Percentiles rank a stretch among this genome's conserved stretches.
Evolutionary conservation across 129 eudicot genomes (phyloP).

Genomic region (Lactuca saligna): DNA sequence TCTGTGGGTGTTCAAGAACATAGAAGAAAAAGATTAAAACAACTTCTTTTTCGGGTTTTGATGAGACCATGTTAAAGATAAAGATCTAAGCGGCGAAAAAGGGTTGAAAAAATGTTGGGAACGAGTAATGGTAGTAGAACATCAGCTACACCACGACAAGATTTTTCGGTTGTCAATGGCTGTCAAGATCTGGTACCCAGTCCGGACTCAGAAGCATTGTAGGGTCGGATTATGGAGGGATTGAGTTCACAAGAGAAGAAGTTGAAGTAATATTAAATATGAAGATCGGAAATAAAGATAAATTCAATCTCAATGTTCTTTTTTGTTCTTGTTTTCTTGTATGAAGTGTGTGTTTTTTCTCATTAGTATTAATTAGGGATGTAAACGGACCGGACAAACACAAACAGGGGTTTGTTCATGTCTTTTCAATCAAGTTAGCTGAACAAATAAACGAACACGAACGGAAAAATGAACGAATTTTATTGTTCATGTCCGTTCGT

Average conservation of each 20-base stretch:
- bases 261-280: constrained; percentile 76
- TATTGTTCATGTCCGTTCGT: too few species aligned
- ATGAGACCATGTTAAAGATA: constrained; percentile 44
- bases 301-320: constrained; percentile 66
- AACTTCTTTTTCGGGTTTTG: constrained; percentile 20
- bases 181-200: constrained; percentile 59
- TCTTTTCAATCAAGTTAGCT: too few species aligned
- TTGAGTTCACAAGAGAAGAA: constrained; percentile 71
- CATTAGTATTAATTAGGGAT: neutral
- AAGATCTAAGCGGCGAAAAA: constrained; percentile 11
- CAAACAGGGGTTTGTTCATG: too few species aligned
- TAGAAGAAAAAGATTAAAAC: constrained; percentile 11
- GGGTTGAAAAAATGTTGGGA: constrained; percentile 53
- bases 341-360: neutral
- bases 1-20: constrained; percentile 27
- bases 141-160: constrained; percentile 45
- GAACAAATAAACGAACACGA: too few species aligned
- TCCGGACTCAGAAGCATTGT: constrained; percentile 58
- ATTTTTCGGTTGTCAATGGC: constrained; percentile 65
- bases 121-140: constrained; percentile 49
- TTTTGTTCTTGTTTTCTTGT: neutral
- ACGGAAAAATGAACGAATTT: too few species aligned
- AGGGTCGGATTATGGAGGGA: constrained; percentile 57
- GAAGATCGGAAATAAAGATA: constrained; percentile 79
- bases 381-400: too few species aligned